phyloP scores from a whole-genome alignment of 108 stramenopile species.

The Cyclotella baltica region DNA sequence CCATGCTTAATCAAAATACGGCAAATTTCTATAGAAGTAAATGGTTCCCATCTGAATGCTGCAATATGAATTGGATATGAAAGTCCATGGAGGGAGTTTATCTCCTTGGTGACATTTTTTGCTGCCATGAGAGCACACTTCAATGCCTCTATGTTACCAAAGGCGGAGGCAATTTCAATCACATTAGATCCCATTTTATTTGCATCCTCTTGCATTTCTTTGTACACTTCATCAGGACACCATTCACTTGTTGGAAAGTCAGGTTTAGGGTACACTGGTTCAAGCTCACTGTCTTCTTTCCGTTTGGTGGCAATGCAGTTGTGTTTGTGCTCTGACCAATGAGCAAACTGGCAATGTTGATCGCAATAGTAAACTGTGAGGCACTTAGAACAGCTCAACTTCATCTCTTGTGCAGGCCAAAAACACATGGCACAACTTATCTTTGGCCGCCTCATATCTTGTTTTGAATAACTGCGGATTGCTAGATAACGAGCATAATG shows the following conservation, averaged over 20 bases:
- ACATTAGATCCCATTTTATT: conserved; percentile 5
- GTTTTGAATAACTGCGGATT: conserved; percentile 8
- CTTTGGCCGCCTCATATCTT: conserved; percentile 13
- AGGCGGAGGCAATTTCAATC: background rate
- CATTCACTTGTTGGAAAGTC: conserved; percentile 23
- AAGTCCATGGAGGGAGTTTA: too few relatives aligned
- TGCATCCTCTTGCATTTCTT: background rate
- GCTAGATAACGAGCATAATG: background rate
- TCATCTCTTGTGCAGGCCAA: conserved; percentile 11
- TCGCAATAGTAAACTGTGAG: conserved; percentile 11
- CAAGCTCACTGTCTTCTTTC: background rate
- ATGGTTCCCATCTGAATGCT: too few relatives aligned
- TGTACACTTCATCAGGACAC: conserved; percentile 7
- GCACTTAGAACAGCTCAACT: conserved; percentile 14
- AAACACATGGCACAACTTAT: conserved; percentile 32
- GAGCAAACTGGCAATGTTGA: conserved; percentile 11
- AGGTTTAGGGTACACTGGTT: conserved; percentile 1
- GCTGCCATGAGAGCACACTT: conserved; percentile 20
- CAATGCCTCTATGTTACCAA: background rate
- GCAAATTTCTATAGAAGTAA: too few relatives aligned
- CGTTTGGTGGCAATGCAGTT: conserved; percentile 14
- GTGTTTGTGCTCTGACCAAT: conserved; percentile 21
- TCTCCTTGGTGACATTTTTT: conserved; percentile 13
- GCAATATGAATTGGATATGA: too few relatives aligned
- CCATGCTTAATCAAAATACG: too few relatives aligned